Conservation (phyloP, 306 rosid genomes). For the Quercus rubra region DNA sequence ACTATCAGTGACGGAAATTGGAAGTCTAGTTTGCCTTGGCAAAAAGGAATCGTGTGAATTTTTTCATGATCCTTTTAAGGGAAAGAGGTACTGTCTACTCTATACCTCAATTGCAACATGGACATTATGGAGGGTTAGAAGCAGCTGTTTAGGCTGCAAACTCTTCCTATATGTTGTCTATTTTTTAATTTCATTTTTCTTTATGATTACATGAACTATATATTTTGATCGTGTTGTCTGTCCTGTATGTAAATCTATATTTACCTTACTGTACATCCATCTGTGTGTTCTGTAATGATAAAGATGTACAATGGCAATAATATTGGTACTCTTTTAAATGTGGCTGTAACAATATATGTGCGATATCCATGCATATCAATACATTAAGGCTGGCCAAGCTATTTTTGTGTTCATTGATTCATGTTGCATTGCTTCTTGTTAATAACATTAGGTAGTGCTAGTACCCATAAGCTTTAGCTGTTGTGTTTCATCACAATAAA, state of each 20-base stretch:
- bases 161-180: neutral
- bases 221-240: neutral
- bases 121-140: neutral
- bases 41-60: constrained; percentile 67
- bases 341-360: neutral
- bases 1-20: constrained; percentile 81
- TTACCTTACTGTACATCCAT: neutral
- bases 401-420: neutral
- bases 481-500: neutral
- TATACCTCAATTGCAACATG: neutral
- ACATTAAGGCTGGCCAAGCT: neutral
- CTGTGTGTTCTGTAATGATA: neutral
- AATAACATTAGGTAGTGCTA: neutral
- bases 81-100: constrained; percentile 54
- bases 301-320: neutral
- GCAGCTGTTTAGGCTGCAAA: neutral
- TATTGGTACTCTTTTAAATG: neutral
- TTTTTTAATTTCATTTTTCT: neutral
- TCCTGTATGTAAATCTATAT: neutral
- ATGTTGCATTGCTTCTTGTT: neutral
- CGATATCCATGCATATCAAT: neutral
- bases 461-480: neutral
- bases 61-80: constrained; percentile 64
- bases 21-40: constrained; percentile 70
- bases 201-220: neutral